phyloP scores from a whole-genome alignment of 179 eudicot genomes.

The Spergularia azorica region DNA sequence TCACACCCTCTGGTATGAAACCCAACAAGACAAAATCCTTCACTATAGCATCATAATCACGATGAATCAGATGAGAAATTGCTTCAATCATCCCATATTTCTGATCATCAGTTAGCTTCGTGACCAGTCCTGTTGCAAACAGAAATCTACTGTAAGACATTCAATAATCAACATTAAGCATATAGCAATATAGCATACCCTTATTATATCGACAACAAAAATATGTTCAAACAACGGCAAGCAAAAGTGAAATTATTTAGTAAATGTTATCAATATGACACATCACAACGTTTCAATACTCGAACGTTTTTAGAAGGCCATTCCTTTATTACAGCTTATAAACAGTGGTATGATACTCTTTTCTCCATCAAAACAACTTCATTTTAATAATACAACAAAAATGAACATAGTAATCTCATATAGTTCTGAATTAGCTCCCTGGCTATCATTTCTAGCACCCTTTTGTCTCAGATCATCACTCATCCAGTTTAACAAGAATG shows the following conservation, averaged over 20 bases:
- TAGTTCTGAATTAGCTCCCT: no score
- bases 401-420: no score
- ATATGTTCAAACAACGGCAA: neutral
- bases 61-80: constrained; percentile 94
- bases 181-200: neutral
- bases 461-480: no score
- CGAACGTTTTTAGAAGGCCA: neutral
- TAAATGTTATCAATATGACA: neutral
- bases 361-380: no score
- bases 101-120: constrained; percentile 95
- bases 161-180: constrained; percentile 15
- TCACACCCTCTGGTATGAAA: constrained; percentile 93
- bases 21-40: constrained; percentile 94
- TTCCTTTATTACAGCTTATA: neutral
- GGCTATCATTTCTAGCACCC: no score
- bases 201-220: constrained; percentile 1
- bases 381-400: no score
- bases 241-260: neutral
- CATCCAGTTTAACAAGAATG: no score
- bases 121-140: constrained; percentile 72
- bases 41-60: constrained; percentile 94
- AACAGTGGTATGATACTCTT: neutral
- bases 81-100: constrained; percentile 99
- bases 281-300: neutral
- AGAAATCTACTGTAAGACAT: constrained; percentile 22